Percentiles rank a stretch among this genome's conserved stretches.
phyloP scores from a whole-genome alignment of 2,329 filamentous ascomycete genomes.

The Fusarium annulatum region DNA sequence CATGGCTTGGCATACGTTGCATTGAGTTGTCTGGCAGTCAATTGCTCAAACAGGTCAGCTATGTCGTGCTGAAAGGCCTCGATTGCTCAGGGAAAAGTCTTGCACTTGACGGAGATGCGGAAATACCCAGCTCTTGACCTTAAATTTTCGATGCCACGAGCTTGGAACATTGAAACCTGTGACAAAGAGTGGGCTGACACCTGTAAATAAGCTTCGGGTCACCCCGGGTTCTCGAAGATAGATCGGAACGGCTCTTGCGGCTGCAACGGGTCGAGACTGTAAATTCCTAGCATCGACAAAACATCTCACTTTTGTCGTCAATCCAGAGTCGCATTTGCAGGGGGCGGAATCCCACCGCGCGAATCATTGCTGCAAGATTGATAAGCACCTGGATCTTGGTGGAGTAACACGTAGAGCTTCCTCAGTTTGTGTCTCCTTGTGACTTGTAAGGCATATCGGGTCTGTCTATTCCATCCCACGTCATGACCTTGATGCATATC shows the following conservation, averaged over 20 bases:
- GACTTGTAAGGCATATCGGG: not conserved
- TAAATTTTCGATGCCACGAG: constrained; percentile 28
- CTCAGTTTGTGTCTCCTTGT: not conserved
- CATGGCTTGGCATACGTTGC: not conserved
- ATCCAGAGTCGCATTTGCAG: not conserved
- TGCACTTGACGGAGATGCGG: constrained; percentile 42
- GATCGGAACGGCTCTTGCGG: constrained; percentile 36
- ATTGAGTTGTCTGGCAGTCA: constrained; percentile 6
- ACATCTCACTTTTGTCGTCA: not conserved
- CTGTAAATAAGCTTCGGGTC: constrained; percentile 29
- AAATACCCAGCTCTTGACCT: constrained; percentile 31
- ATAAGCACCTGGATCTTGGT: constrained; percentile 24
- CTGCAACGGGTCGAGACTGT: constrained; percentile 18
- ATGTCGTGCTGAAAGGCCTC: not conserved
- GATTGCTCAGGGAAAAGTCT: not conserved
- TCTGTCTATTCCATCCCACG: not conserved
- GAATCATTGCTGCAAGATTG: constrained; percentile 35
- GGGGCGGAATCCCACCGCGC: not conserved
- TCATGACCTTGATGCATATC: not conserved
- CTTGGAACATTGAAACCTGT: constrained; percentile 26
- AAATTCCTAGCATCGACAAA: not conserved
- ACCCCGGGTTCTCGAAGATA: constrained; percentile 39
- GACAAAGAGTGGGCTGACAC: constrained; percentile 45
- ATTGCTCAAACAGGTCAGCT: not conserved
- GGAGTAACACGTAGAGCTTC: constrained; percentile 10